Conservation (phyloP, 441 rosid genomes). For the Adansonia madagascariensis region DNA sequence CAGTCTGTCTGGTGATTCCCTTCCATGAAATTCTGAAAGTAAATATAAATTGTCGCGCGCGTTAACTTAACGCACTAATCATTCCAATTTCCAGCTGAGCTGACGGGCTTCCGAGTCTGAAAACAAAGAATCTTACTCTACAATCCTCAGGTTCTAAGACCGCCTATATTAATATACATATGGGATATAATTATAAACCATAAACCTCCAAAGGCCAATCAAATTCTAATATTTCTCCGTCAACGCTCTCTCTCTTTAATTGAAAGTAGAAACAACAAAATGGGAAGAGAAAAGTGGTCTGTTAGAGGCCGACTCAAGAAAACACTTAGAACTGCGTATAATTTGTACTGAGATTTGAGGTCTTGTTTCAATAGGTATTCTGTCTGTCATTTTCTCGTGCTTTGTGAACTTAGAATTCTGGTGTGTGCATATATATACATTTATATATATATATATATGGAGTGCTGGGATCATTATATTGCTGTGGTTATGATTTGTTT, state of each 20-base stretch:
- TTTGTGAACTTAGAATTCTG: background rate
- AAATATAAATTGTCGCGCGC: background rate
- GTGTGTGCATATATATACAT: too few relatives aligned
- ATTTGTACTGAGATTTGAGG: background rate
- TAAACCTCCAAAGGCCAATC: background rate
- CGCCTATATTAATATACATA: background rate
- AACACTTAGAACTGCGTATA: background rate
- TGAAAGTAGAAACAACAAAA: constrained; percentile 7
- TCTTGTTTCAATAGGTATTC: background rate
- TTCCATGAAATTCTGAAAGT: too few relatives aligned
- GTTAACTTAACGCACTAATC: background rate
- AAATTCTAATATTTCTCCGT: background rate
- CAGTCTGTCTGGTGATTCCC: too few relatives aligned
- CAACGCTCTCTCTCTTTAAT: background rate
- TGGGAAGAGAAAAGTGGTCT: constrained; percentile 34
- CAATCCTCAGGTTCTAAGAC: constrained; percentile 23
- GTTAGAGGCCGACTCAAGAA: constrained; percentile 40
- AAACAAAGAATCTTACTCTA: constrained; percentile 25
- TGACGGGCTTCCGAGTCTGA: background rate
- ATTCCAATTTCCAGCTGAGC: background rate
- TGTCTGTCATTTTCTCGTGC: background rate
- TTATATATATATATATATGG: too few relatives aligned
- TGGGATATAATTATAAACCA: background rate
- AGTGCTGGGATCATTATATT: background rate
- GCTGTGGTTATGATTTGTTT: background rate